Conservation (phyloP, 768 basidiomycete genomes). For the Collybia nuda region DNA sequence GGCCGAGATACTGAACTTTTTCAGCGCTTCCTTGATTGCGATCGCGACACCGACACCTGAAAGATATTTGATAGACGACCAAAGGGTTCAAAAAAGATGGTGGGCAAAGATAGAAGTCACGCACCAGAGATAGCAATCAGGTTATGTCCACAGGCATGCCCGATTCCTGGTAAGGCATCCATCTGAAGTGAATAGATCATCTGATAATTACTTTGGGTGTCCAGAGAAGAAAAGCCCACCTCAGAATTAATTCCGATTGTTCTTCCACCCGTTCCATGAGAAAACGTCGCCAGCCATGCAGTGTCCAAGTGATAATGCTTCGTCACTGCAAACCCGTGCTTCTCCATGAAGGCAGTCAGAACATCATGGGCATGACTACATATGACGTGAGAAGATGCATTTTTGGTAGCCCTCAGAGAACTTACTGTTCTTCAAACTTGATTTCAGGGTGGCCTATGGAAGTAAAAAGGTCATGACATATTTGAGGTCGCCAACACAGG, state of each 20-base stretch:
- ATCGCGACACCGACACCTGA: constrained; percentile 70
- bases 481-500: too few relatives aligned
- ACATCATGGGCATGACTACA: constrained; percentile 69
- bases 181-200: constrained; percentile 35
- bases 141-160: constrained; percentile 83
- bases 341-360: constrained; percentile 64
- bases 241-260: constrained; percentile 82
- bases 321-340: constrained; percentile 64
- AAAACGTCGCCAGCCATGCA: constrained; percentile 73
- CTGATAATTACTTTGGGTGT: not conserved
- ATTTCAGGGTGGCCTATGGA: constrained; percentile 67
- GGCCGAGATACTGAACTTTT: constrained; percentile 62
- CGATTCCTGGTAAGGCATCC: constrained; percentile 61
- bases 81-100: not conserved
- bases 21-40: constrained; percentile 63
- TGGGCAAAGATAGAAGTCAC: not conserved
- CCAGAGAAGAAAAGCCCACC: constrained; percentile 30
- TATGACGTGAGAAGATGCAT: not conserved
- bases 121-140: constrained; percentile 69
- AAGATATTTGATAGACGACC: not conserved
- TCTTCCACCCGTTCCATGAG: constrained; percentile 63
- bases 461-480: not conserved
- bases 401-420: not conserved
- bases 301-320: constrained; percentile 65
- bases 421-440: constrained; percentile 65